These are phyloP conservation scores for Apiospora saccharicola DNA, from an alignment of 2,329 filamentous ascomycete genomes.

Conservation along the genomic window DNA sequence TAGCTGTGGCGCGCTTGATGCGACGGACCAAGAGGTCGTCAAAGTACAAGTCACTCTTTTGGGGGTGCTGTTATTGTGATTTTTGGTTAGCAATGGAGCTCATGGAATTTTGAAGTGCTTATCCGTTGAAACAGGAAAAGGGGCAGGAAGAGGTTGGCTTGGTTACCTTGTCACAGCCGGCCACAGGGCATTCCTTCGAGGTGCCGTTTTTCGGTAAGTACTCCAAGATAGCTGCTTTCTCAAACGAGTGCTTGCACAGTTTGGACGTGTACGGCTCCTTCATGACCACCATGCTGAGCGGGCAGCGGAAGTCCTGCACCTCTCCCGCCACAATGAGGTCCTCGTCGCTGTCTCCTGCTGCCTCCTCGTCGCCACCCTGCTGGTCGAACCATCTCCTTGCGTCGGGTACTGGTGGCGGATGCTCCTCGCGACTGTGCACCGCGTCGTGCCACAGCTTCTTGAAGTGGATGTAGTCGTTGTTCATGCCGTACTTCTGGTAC, in stretches of 20 bases:
- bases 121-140: not conserved
- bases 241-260: constrained; percentile 77
- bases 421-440: constrained; percentile 49
- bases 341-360: constrained; percentile 65
- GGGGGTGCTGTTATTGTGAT: constrained; percentile 51
- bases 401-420: constrained; percentile 60
- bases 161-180: constrained; percentile 68
- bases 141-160: not conserved
- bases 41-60: constrained; percentile 59
- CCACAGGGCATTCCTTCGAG: constrained; percentile 64
- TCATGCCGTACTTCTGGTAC: constrained; percentile 58
- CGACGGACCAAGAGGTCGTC: constrained; percentile 65
- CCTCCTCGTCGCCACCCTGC: constrained; percentile 35
- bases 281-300: constrained; percentile 70
- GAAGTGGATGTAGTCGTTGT: constrained; percentile 68
- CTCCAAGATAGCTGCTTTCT: constrained; percentile 68
- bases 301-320: constrained; percentile 72
- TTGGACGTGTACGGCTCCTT: constrained; percentile 70
- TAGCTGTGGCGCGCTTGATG: constrained; percentile 58
- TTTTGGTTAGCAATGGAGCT: constrained; percentile 23
- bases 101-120: too few relatives aligned
- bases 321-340: constrained; percentile 73
- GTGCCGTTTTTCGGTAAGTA: constrained; percentile 48
- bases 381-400: constrained; percentile 63
- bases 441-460: constrained; percentile 65